Base-by-base conservation (phyloP, 257 asterid species). In the Hygrophila difformis region DNA sequence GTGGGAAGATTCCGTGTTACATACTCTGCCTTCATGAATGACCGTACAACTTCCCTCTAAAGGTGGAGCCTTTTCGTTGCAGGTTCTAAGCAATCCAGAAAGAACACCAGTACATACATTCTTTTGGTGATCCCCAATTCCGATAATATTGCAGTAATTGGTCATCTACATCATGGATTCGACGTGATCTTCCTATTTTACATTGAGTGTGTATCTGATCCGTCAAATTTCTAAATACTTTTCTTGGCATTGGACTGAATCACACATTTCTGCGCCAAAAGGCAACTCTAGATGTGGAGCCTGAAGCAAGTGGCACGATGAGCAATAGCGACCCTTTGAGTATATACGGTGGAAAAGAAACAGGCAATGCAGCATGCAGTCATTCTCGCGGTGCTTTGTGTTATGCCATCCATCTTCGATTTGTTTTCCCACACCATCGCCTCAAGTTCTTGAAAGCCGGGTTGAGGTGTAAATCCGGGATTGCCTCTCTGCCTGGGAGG, bases 21-120 rank as follows among this genome's bases (percentile, higher is more conserved):
- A n/a, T n/a, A n/a, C n/a, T n/a, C n/a, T 1, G 4, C 31, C 31
- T 3, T 26, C 1, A 26, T 26, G n/a, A n/a, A 26, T 26, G 31
- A 26, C 4, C 8, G 4, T 26, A 5, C 31, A 26, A 26, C 8
- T 26, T 26, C 4, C 7, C 7, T 26, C 8, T 26, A 5, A 5
- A 26, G 4, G 8, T 26, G 31, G 8, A 3, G 31, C 8, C 8
- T 44, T 65, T 40, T 39, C 34, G 57, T 48, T 42, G 18, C 87
- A 87, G 94, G 93, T 87, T 39, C 72, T 87, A 40, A 87, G 97
- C 79, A 87, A 87, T 70, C 97, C 97, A 18, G 97, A 87, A 62
- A 70, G 87, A 64, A 83, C 97, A 49, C 97, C 97, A 1, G 59
- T 87, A 44, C 97, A 87, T 55, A 77, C 95, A 33, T 87, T 87